A percentile compares a stretch with the other conserved stretches of the same genome.
Evolutionary conservation across 148 eudicot species (phyloP).

Genomic region (Vaccinium macrocarpon): DNA sequence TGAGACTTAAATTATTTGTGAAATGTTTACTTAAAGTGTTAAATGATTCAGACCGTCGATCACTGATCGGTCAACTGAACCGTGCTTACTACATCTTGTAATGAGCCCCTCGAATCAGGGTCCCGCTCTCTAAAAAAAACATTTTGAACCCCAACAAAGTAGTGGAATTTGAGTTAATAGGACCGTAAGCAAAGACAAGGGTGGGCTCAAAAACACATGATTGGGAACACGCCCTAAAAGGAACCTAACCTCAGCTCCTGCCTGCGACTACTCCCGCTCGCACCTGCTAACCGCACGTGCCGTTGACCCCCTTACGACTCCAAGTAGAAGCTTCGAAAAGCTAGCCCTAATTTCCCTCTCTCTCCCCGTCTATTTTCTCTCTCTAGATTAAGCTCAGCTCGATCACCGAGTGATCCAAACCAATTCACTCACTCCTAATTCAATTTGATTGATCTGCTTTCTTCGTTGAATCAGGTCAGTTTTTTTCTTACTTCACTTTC

Average conservation of each 20-base stretch:
- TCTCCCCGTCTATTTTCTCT: conserved; percentile 8
- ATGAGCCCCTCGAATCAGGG: too few species aligned
- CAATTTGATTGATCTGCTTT: not conserved
- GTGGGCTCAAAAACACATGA: not conserved
- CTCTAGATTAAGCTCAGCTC: not conserved
- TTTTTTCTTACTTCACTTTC: not conserved
- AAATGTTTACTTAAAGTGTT: too few species aligned
- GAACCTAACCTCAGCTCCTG: not conserved
- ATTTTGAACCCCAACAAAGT: too few species aligned
- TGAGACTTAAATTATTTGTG: too few species aligned
- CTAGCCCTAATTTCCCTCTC: conserved; percentile 13
- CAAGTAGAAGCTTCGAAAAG: conserved; percentile 37
- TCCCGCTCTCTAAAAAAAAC: too few species aligned
- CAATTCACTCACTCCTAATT: not conserved
- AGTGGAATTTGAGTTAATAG: too few species aligned
- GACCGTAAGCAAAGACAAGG: not conserved
- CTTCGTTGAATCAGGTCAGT: conserved; percentile 13
- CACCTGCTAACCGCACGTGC: conserved; percentile 30
- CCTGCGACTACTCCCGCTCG: not conserved
- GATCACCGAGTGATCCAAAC: not conserved
- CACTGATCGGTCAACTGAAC: too few species aligned
- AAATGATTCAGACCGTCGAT: too few species aligned
- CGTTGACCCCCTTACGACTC: conserved; percentile 30
- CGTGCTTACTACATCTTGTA: too few species aligned
- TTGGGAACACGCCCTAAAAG: not conserved